These are phyloP conservation scores for Diplocarpon rosae DNA, from an alignment of 2,329 filamentous ascomycete genomes.

Conservation along the genomic window DNA sequence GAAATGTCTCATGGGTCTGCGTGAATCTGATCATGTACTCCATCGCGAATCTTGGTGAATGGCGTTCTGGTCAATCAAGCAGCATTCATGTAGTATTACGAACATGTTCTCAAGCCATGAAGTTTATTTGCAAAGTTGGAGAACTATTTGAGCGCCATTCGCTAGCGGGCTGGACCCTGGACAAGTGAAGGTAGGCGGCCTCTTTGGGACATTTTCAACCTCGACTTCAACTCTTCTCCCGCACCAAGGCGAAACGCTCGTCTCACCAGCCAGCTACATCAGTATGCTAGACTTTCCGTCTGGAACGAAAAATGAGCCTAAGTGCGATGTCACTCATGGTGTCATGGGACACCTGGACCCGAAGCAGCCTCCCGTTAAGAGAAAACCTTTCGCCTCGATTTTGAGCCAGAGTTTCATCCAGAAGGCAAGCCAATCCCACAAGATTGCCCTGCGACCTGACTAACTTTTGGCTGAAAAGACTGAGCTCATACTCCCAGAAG, in stretches of 20 bases:
- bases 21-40: conserved; percentile 84
- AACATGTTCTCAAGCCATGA: neutral
- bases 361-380: conserved; percentile 57
- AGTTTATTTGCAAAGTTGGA: neutral
- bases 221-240: neutral
- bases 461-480: conserved; percentile 33
- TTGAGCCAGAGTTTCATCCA: conserved; percentile 55
- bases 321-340: conserved; percentile 65
- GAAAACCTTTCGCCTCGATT: conserved; percentile 66
- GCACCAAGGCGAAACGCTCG: neutral
- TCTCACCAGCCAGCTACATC: neutral
- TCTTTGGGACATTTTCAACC: conserved; percentile 1
- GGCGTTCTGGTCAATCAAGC: neutral
- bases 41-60: conserved; percentile 31
- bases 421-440: conserved; percentile 36
- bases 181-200: conserved; percentile 7
- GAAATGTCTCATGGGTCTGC: conserved; percentile 85
- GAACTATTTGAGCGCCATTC: neutral
- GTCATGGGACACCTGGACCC: conserved; percentile 59
- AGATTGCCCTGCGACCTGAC: neutral
- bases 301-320: conserved; percentile 35
- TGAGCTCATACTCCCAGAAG: conserved; percentile 62
- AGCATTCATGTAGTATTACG: neutral
- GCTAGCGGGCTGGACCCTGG: conserved; percentile 1
- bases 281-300: conserved; percentile 34